Percentiles rank a stretch among this genome's conserved stretches.
Conservation (phyloP, 1,284 basidiomycete species). For the Fistulinella cinereoalba region DNA sequence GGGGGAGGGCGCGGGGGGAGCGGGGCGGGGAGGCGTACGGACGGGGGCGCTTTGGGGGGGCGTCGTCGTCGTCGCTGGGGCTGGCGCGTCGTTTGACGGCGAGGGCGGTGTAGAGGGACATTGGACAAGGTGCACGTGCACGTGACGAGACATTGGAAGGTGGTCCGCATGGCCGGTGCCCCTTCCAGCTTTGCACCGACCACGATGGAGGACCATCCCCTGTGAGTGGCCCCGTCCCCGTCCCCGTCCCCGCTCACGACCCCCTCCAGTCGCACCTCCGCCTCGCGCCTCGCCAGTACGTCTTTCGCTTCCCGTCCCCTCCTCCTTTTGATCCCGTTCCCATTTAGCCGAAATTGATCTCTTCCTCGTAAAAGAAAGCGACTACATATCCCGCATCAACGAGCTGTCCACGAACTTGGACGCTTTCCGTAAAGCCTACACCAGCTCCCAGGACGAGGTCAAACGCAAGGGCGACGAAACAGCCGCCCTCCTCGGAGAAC, state of each 20-base stretch:
- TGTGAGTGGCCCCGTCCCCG: constrained; percentile 4
- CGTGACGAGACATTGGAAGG: no score
- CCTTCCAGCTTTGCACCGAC: neutral
- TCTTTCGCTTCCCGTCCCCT: neutral
- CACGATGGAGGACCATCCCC: constrained; percentile 24
- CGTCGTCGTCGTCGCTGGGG: constrained; percentile 51
- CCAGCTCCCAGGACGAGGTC: constrained; percentile 19
- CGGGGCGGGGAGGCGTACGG: constrained; percentile 44
- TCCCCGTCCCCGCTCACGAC: neutral
- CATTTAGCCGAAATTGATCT: constrained; percentile 31
- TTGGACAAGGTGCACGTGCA: constrained; percentile 18
- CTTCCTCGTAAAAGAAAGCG: constrained; percentile 23
- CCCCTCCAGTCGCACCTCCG: constrained; percentile 2
- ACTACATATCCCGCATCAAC: constrained; percentile 16
- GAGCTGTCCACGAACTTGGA: constrained; percentile 27
- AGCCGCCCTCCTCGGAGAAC: constrained; percentile 19
- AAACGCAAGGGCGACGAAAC: constrained; percentile 17
- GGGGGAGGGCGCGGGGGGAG: constrained; percentile 48
- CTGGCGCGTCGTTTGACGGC: constrained; percentile 60
- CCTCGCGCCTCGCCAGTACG: constrained; percentile 21
- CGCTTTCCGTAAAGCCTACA: constrained; percentile 27
- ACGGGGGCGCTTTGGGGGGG: constrained; percentile 64
- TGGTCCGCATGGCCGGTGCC: no score
- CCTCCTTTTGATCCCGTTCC: neutral
- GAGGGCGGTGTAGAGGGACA: constrained; percentile 24